Conservation (phyloP, 495 filamentous ascomycete species). For the Penicillium coffeae region DNA sequence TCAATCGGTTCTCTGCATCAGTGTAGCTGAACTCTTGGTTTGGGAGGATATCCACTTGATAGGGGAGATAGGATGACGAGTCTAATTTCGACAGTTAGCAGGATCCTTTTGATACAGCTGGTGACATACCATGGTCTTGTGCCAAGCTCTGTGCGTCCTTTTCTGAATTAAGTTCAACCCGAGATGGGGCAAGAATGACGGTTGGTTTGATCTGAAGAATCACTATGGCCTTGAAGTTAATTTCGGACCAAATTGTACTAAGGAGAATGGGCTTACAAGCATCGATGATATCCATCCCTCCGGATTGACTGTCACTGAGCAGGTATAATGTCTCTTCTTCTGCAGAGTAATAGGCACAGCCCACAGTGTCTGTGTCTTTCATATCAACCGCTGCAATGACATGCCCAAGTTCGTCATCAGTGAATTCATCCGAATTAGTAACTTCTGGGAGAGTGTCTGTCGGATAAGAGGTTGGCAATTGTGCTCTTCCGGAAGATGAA, state of each 20-base stretch:
- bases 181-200: slow-evolving; percentile 67
- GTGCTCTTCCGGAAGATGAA: slow-evolving; percentile 3
- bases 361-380: slow-evolving; percentile 65
- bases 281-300: slow-evolving; percentile 67
- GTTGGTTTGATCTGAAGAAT: slow-evolving; percentile 78
- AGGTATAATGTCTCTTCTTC: slow-evolving; percentile 71
- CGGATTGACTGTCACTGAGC: slow-evolving; percentile 74
- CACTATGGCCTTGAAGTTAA: slow-evolving; percentile 36
- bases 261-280: slow-evolving; percentile 42
- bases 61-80: slow-evolving; percentile 51
- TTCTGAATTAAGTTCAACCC: slow-evolving; percentile 53
- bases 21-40: slow-evolving; percentile 76
- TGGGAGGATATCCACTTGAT: slow-evolving; percentile 68
- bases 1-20: slow-evolving; percentile 63
- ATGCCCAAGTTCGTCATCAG: slow-evolving; percentile 62
- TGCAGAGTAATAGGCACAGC: slow-evolving; percentile 83
- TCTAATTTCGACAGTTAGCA: slow-evolving; percentile 12
- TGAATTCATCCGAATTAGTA: slow-evolving; percentile 3
- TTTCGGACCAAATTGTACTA: not conserved
- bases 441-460: slow-evolving; percentile 6
- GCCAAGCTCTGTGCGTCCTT: slow-evolving; percentile 22
- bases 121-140: slow-evolving; percentile 23
- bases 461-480: slow-evolving; percentile 8
- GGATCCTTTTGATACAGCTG: not conserved
- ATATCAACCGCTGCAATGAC: slow-evolving; percentile 83